Evolutionary conservation across 1,284 basidiomycete species (phyloP).

Genomic region (Tylopilus orsonianus): DNA sequence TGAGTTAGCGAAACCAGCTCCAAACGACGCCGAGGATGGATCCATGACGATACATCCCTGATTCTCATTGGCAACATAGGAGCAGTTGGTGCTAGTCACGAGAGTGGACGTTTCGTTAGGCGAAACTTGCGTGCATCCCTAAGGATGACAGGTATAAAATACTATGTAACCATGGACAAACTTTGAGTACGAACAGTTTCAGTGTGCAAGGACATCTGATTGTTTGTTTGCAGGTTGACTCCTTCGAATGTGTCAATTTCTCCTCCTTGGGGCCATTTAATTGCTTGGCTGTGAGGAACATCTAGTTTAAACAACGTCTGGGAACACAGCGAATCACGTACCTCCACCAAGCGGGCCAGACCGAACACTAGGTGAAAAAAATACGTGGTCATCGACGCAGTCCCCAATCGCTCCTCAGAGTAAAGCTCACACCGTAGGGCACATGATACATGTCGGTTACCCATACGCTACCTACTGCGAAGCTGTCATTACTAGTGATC

Average conservation of each 20-base stretch:
- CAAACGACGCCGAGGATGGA: conserved; percentile 56
- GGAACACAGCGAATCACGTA: conserved; percentile 9
- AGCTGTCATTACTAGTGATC: conserved; percentile 58
- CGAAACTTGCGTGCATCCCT: conserved; percentile 55
- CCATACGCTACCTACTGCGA: conserved; percentile 64
- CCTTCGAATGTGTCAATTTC: conserved; percentile 81
- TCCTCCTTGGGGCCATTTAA: conserved; percentile 62
- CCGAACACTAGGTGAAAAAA: conserved; percentile 53
- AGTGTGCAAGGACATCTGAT: conserved; percentile 73
- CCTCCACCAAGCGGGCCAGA: conserved; percentile 67
- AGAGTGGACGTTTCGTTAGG: conserved; percentile 52
- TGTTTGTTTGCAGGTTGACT: conserved; percentile 60
- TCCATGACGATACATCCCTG: conserved; percentile 63
- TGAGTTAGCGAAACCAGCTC: conserved; percentile 58
- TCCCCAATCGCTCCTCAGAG: not conserved
- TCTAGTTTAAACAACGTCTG: not conserved
- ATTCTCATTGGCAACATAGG: conserved; percentile 51
- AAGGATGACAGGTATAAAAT: conserved; percentile 21
- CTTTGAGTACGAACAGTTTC: conserved; percentile 34
- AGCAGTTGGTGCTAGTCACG: conserved; percentile 62
- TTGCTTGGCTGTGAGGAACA: conserved; percentile 42
- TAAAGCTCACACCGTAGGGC: conserved; percentile 56
- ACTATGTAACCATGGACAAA: not conserved
- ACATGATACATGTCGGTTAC: conserved; percentile 67
- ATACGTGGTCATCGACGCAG: conserved; percentile 1